Conservation (phyloP, 805 yeast species). For the Candida arabinofermentans region DNA sequence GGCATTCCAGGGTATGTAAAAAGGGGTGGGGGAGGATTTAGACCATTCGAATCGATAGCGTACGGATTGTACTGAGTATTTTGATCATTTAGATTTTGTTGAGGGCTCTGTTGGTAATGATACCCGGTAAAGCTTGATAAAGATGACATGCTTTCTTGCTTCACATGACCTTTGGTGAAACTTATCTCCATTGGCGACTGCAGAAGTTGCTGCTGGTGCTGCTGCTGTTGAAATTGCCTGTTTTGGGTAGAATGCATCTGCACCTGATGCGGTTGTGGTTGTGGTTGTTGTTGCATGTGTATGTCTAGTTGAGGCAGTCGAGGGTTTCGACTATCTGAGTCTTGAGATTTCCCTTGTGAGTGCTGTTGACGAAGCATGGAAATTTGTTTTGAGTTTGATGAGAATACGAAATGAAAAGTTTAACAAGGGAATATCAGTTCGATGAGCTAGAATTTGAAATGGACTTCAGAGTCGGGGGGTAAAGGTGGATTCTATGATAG, state of each 20-base stretch:
- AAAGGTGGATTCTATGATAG: too few species aligned
- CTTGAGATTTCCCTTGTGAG: slow-evolving; percentile 11
- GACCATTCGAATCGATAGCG: slow-evolving; percentile 3
- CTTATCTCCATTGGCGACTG: slow-evolving; percentile 7
- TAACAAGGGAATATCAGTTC: neutral
- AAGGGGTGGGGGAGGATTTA: slow-evolving; percentile 7
- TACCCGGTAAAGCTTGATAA: slow-evolving; percentile 2
- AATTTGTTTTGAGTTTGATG: neutral
- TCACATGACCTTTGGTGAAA: slow-evolving; percentile 7
- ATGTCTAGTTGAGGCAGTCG: neutral
- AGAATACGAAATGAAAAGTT: neutral
- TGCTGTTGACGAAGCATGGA: slow-evolving; percentile 1
- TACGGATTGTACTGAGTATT: slow-evolving; percentile 4
- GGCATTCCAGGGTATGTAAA: neutral
- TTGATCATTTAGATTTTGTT: slow-evolving; percentile 1
- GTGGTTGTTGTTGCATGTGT: neutral
- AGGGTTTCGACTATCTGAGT: slow-evolving; percentile 3
- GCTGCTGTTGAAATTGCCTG: neutral
- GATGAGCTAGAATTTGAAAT: too few species aligned
- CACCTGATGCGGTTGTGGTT: neutral
- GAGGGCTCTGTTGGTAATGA: slow-evolving; percentile 6
- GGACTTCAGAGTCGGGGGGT: too few species aligned
- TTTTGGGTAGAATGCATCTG: neutral
- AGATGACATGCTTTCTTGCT: slow-evolving; percentile 9
- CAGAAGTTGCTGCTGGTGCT: slow-evolving; percentile 1